These are phyloP conservation scores for Sporisorium scitamineum DNA, from an alignment of 1,284 basidiomycete species.

Conservation along the genomic window DNA sequence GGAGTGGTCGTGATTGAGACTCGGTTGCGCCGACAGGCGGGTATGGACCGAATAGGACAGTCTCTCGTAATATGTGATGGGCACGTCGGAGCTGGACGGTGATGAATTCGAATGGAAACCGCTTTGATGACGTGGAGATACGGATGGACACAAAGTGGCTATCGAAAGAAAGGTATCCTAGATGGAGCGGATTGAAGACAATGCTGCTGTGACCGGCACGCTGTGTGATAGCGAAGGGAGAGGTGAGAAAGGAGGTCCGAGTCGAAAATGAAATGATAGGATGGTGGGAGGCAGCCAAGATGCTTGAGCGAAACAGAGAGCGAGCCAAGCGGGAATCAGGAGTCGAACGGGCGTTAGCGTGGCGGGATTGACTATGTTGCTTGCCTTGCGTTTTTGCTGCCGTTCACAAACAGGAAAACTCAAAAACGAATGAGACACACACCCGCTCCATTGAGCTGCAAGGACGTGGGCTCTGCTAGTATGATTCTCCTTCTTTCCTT, in stretches of 20 bases:
- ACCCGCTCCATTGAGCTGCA: too few relatives aligned
- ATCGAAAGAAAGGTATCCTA: neutral
- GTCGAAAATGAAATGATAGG: conserved; percentile 4
- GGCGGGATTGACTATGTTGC: neutral
- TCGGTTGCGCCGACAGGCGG: neutral
- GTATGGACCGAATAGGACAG: neutral
- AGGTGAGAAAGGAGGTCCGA: neutral
- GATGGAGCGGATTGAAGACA: neutral
- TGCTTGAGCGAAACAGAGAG: neutral
- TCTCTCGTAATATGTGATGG: neutral
- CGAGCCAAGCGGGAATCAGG: neutral
- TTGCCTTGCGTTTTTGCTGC: neutral
- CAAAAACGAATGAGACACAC: neutral
- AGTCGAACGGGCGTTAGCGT: neutral
- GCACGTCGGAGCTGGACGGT: neutral
- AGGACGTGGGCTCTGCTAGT: neutral
- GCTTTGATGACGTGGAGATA: neutral
- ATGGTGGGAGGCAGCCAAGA: neutral
- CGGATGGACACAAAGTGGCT: neutral
- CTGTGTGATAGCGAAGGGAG: neutral
- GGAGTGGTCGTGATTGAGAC: neutral
- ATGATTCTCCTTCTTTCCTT: neutral
- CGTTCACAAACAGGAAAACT: neutral
- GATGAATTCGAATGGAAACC: neutral
- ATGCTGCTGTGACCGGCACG: conserved; percentile 1